Evolutionary conservation across 2,329 filamentous ascomycete species (phyloP).

Genomic region (Hypoxylon sp.): DNA sequence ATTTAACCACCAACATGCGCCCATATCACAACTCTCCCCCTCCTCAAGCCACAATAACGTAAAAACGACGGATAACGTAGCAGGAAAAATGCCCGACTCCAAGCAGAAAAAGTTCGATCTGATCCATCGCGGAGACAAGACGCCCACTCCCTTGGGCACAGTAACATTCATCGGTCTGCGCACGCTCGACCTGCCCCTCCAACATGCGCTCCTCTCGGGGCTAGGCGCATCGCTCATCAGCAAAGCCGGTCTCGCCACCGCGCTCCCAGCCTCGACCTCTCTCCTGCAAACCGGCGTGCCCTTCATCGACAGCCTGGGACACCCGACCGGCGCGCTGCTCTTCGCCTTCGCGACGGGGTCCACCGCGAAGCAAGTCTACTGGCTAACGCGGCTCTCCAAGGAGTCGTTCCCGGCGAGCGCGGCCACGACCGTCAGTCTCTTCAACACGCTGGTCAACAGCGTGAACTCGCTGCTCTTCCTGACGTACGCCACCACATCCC

Average conservation of each 20-base stretch:
- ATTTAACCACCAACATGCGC: not conserved
- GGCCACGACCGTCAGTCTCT: conserved; percentile 62
- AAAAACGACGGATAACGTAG: not conserved
- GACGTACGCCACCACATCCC: conserved; percentile 61
- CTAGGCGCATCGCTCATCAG: conserved; percentile 64
- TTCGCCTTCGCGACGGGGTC: conserved; percentile 67
- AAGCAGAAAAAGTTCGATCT: conserved; percentile 51
- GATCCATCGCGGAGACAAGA: conserved; percentile 58
- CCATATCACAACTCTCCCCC: not conserved
- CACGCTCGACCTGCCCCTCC: conserved; percentile 52
- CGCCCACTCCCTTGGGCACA: conserved; percentile 55
- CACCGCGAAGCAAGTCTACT: conserved; percentile 70
- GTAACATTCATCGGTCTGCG: conserved; percentile 59
- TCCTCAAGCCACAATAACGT: not conserved
- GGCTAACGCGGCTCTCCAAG: conserved; percentile 62
- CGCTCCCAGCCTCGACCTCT: conserved; percentile 58
- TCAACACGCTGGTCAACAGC: conserved; percentile 70
- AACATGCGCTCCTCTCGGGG: conserved; percentile 53
- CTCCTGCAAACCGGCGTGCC: conserved; percentile 48
- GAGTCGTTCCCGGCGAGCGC: conserved; percentile 64
- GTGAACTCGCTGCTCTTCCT: conserved; percentile 69
- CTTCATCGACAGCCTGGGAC: conserved; percentile 59
- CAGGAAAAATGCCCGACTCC: conserved; percentile 17
- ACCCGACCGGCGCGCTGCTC: conserved; percentile 64
- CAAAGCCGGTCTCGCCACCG: conserved; percentile 60